Evolutionary conservation across 768 basidiomycete genomes (phyloP), one percentile per base, ranked within the genome.

Genomic region (Boletus bicolor): DNA sequence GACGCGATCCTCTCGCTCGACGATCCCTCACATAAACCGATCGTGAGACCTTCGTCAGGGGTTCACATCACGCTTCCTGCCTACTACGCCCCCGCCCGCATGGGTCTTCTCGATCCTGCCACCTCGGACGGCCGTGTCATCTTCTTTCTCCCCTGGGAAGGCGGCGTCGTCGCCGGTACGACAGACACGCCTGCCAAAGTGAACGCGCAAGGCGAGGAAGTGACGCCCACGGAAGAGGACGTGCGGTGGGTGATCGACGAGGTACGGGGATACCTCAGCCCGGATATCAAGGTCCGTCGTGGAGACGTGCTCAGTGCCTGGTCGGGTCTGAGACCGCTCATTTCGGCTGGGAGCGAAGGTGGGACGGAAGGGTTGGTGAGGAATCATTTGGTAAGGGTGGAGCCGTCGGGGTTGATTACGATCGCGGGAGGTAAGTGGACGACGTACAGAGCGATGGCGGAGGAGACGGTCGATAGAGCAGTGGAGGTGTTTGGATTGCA

Each of bases 341-440:
- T 98, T 38, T 77, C 88, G 50, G 87, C 97, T 66, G 92, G 91
- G 1, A 71, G 70, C 48, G 86, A 83, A 36, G 79, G 82, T 60
- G 80, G 81, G 67, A 97, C 95, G 17, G 86, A 95, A 73, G 88
- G 87, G 0, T 75, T 99, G 50, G 96, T 99, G 19, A 76, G 96
- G 66, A 98, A 88, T 68, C 96, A 98, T 74, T 82, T 99, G 81
- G 89, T 97, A 60, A 81, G 93, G 67, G 84, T 93, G 35, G 84
- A 82, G 41, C 80, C 82, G 45, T 84, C 84, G 58, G 93, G 94
- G 17, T 76, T 99, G 63, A 73, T 99, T 57, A 98, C 95, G 30
- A 93, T 98, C 64, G 93, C 92, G 3, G 96, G 96, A 17, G 96
- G 96, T 5, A 99, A 99, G 73, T 99, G 96, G 96, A 99, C 96